These are phyloP conservation scores for Stipa capillata DNA, from an alignment of 176 grass and related monocot genomes.

Conservation along the genomic window DNA sequence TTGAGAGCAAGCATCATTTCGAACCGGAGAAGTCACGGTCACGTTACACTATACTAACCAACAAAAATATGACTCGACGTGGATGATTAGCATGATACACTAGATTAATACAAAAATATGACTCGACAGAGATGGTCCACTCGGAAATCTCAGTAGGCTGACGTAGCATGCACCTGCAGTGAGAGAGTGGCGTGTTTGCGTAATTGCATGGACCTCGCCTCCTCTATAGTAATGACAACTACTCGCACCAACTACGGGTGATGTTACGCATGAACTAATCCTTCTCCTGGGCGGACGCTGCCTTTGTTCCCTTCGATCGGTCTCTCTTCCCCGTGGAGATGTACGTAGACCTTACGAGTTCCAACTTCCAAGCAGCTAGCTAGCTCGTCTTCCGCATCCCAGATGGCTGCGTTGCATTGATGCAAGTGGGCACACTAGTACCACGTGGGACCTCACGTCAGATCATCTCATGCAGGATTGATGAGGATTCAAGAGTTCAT, in stretches of 20 bases:
- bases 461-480: not conserved
- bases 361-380: not conserved
- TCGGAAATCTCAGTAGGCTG: not conserved
- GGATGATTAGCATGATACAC: no score
- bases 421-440: not conserved
- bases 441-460: not conserved
- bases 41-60: no score
- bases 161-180: not conserved
- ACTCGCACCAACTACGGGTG: not conserved
- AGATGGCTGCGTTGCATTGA: not conserved
- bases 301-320: not conserved
- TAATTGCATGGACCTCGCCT: not conserved
- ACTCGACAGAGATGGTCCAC: not conserved
- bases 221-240: not conserved
- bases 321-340: not conserved
- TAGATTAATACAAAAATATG: not conserved
- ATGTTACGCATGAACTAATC: conserved; percentile 14
- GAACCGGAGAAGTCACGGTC: not conserved
- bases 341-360: not conserved
- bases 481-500: not conserved
- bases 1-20: conserved; percentile 2
- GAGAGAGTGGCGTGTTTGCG: not conserved
- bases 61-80: not conserved
- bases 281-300: not conserved
- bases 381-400: not conserved